Conservation (phyloP, 2,329 filamentous ascomycete genomes). For the Fusarium bulbicola region DNA sequence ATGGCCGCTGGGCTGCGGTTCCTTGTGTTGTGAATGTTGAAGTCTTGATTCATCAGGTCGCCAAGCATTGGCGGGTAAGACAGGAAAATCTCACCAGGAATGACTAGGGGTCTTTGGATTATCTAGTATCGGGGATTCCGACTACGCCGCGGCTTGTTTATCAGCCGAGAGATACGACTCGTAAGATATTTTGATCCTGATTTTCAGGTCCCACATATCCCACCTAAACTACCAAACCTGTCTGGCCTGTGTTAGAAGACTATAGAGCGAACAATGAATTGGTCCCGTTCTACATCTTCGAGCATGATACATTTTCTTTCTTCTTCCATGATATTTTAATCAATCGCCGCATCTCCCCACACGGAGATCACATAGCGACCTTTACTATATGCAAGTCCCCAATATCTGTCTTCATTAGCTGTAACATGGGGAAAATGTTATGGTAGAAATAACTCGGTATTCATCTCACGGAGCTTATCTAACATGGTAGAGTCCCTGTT, state of each 20-base stretch:
- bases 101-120: background rate
- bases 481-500: accelerated
- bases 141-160: too few relatives aligned
- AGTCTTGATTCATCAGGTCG: background rate
- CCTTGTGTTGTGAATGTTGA: background rate
- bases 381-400: background rate
- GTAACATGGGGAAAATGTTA: accelerated
- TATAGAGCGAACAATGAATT: background rate
- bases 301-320: accelerated
- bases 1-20: accelerated
- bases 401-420: background rate
- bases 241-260: background rate
- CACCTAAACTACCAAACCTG: background rate
- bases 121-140: background rate
- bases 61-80: background rate
- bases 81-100: background rate
- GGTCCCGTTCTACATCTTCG: background rate
- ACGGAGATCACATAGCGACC: background rate
- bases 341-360: accelerated
- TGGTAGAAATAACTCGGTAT: accelerated
- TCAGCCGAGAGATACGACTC: background rate
- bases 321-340: accelerated
- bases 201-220: background rate
- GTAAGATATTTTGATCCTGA: background rate
- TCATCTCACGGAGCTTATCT: accelerated